Conservation (phyloP, 305 asterid species). For the Rubia balearica region DNA sequence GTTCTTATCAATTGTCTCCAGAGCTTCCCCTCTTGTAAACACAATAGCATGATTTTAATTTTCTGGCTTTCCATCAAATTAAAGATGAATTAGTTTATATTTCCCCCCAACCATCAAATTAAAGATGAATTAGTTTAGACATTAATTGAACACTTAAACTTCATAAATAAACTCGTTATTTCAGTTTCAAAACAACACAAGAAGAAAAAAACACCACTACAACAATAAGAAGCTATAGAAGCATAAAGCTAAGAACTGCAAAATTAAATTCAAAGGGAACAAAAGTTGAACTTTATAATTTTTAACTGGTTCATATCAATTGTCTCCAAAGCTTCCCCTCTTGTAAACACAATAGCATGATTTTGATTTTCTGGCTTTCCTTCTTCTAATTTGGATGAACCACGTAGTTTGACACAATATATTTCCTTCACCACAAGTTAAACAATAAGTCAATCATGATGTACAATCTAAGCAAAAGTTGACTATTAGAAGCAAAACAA, state of each 20-base stretch:
- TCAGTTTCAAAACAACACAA: no score
- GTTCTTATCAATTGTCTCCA: conserved; percentile 98
- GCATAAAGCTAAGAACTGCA: no score
- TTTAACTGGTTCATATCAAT: conserved; percentile 99
- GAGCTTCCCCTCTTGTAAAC: conserved; percentile 94
- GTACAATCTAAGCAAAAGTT: conserved; percentile 10
- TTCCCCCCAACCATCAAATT: no score
- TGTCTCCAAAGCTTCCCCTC: conserved; percentile 99
- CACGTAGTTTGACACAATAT: conserved; percentile 92
- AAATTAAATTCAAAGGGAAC: no score
- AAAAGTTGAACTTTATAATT: conserved; percentile 17
- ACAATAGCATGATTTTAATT: conserved; percentile 97
- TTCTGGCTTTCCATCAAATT: conserved; percentile 99
- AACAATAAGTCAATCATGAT: conserved; percentile 23
- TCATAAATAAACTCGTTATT: no score
- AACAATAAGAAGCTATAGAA: no score
- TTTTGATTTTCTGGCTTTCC: conserved; percentile 99
- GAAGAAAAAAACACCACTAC: no score
- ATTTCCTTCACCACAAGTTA: conserved; percentile 62
- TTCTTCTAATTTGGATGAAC: conserved; percentile 91
- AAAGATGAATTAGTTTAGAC: no score
- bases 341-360: conserved; percentile 85
- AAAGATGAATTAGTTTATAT: no score
- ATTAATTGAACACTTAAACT: no score
- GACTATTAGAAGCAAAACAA: conserved; percentile 10